Base-by-base conservation (phyloP, 768 basidiomycete genomes). In the Boletus rufocinnamomeus region DNA sequence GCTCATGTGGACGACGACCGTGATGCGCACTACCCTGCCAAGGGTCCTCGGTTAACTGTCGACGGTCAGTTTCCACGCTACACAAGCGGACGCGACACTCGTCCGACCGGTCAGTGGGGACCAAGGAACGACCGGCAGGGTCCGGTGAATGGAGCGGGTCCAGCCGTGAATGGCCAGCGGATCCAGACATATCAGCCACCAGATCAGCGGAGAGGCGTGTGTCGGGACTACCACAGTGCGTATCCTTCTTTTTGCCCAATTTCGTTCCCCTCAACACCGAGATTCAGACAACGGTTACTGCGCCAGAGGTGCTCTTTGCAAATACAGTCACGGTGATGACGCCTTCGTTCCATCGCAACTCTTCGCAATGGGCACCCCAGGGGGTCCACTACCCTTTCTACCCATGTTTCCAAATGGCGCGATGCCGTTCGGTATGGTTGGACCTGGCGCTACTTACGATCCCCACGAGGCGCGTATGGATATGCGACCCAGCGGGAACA, bases 171-270 rank as follows among this genome's bases (percentile, higher is more conserved):
- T 58, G 78, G 78, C 10, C 76, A 85, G 60, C 80, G 79, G 30
- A 77, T 80, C 35, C 84, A 82, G 63, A 77, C 79, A 7, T 91
- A 91, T 66, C 83, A 82, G 54, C 87, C 87, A 32, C 87, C 85
- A 66, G 89, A 88, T 62, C 86, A 85, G 69, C 84, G 83, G 60
- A 82, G 86, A 63, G 90, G 90, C 14, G 83, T 89, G 60, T 98
- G 95, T 76, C 83, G 89, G 59, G 94, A 98, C 74, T 98, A 96
- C 72, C 86, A 95, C 73, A 92, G 95, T 95, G 69, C 69, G 95
- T 82, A 40, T 49, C 49, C 45, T 27, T 55, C 40, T 54, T 43
- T 40, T 37, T 34, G 49, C 53, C 44, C 62, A 28, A 44, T 43
- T 16, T 44, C 46, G 30, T 53, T 43, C 52, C 45, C 54, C 57